Conservation (phyloP, 2,329 filamentous ascomycete genomes). For the Monosporascus sp. region DNA sequence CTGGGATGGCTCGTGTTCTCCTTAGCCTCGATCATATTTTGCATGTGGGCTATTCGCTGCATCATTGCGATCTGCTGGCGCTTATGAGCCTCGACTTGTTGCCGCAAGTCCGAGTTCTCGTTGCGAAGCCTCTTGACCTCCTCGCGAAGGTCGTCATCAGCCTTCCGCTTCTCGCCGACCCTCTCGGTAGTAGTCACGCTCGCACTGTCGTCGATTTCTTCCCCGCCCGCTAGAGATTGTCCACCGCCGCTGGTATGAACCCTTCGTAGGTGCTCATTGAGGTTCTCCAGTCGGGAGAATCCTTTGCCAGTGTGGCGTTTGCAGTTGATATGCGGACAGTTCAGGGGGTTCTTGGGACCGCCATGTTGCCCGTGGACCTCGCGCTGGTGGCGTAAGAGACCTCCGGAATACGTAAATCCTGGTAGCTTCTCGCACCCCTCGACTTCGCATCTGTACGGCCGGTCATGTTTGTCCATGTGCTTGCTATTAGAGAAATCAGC, state of each 20-base stretch:
- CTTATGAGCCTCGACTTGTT: constrained; percentile 44
- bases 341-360: constrained; percentile 78
- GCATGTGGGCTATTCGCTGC: constrained; percentile 5
- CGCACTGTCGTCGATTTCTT: constrained; percentile 35
- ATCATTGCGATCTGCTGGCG: constrained; percentile 30
- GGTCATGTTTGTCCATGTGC: constrained; percentile 97
- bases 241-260: constrained; percentile 62
- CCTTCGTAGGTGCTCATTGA: constrained; percentile 86
- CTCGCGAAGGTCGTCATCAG: constrained; percentile 53
- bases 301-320: constrained; percentile 84
- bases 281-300: constrained; percentile 89
- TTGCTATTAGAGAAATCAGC: constrained; percentile 54
- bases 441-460: constrained; percentile 81
- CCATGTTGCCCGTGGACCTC: constrained; percentile 91
- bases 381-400: constrained; percentile 81
- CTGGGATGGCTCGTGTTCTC: not conserved
- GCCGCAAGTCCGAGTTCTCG: constrained; percentile 57
- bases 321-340: constrained; percentile 82
- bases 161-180: constrained; percentile 44
- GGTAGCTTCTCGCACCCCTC: constrained; percentile 85
- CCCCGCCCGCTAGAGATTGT: constrained; percentile 24
- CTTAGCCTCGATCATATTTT: not conserved
- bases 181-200: not conserved
- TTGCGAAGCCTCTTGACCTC: constrained; percentile 62
- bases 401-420: constrained; percentile 92